These are phyloP conservation scores for Trapa incisa DNA, from an alignment of 345 rosid species.

Conservation along the genomic window DNA sequence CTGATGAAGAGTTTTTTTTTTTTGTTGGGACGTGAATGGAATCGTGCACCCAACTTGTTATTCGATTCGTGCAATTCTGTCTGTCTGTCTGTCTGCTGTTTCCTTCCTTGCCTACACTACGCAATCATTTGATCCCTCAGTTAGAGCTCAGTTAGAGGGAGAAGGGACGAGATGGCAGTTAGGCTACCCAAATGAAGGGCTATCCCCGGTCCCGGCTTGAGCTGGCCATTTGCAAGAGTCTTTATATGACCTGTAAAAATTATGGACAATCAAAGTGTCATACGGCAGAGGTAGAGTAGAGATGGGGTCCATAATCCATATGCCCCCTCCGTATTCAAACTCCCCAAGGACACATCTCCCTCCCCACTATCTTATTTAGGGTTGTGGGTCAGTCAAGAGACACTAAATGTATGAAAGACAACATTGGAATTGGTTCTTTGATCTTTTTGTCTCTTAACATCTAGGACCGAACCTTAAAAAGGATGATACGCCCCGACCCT, in stretches of 20 bases:
- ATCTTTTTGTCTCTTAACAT: background rate
- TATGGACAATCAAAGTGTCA: too few relatives aligned
- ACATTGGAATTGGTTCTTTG: slow-evolving; percentile 1
- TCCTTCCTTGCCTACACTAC: background rate
- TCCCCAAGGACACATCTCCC: background rate
- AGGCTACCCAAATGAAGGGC: too few relatives aligned
- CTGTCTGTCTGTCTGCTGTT: background rate
- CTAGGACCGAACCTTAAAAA: too few relatives aligned
- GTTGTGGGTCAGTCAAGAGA: background rate
- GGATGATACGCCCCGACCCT: too few relatives aligned
- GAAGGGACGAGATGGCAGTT: background rate
- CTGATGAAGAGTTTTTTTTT: background rate
- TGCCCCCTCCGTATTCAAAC: background rate
- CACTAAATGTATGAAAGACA: background rate
- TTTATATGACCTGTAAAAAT: too few relatives aligned
- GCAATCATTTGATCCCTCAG: background rate
- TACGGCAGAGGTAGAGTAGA: too few relatives aligned
- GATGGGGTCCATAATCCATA: background rate
- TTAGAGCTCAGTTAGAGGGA: background rate
- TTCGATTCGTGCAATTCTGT: background rate
- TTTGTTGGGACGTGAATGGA: background rate
- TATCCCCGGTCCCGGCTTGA: too few relatives aligned
- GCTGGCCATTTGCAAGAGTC: too few relatives aligned
- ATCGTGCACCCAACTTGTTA: background rate
- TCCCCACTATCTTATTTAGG: background rate